Base-by-base conservation (phyloP, 768 basidiomycete genomes). In the Suillus clintonianus region DNA sequence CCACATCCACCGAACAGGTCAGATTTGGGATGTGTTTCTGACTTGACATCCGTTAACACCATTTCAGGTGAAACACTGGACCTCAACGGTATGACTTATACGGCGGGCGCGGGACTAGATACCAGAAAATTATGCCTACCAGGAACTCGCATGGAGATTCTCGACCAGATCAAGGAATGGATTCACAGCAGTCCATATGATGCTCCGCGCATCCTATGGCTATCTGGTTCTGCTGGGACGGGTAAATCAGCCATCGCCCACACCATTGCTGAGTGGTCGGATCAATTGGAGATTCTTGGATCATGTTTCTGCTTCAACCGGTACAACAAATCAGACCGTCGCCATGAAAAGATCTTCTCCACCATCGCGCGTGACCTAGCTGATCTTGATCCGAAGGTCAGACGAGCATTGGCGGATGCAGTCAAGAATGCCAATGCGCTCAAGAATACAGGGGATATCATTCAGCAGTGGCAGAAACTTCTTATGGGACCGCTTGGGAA, bases 161-260 rank as follows among this genome's bases (percentile, higher is more conserved):
- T 72, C n/a, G 32, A 62, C 24, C 39, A 67, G 14, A 70, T 72
- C 24, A 57, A 43, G 0, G 39, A 53, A 7, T 72, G 71, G 71
- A 24, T 60, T 8, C 42, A 64, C 55, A 22, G 13, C 34, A 22
- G 3, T 5, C 11, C 0, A 62, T 22, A 62, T 24, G 36, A 24
- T 37, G 57, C 37, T 7, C 62, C 64, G 30, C 57, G 7, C 2
- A 51, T 71, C n/a, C 69, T 67, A 15, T 75, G 72, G 71, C 67
- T 72, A 22, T 71, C 48, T 14, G 71, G 71, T 37, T 62, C 60
- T 36, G 71, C 71, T 5, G 71, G 71, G 0, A 69, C 62, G 5
- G 71, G 71, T 5, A 61, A 61, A 36, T 51, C 60, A 22, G 60
- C 48, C 5, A 61, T 61, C 2, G 60, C 60, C 1, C 60, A 61